Percentiles rank a stretch among this genome's conserved stretches.
phyloP scores from a whole-genome alignment of 176 grass and related monocot species.

The Zizania latifolia region DNA sequence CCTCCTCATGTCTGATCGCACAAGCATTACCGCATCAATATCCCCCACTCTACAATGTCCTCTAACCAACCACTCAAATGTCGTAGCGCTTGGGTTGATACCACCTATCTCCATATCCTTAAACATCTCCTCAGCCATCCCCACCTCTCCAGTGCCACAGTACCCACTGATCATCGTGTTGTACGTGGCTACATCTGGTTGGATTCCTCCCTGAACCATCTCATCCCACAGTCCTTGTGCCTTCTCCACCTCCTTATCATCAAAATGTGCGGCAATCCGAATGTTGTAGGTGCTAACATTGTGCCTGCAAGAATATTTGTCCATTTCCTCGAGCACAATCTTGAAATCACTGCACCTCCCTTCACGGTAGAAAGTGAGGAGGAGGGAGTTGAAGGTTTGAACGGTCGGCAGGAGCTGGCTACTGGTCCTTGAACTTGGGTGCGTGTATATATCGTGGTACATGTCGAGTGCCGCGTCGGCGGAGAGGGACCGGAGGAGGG shows the following conservation, averaged over 20 bases:
- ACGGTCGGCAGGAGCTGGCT: constrained; percentile 22
- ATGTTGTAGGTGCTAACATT: constrained; percentile 47
- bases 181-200: constrained; percentile 40
- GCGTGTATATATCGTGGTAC: constrained; percentile 37
- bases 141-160: constrained; percentile 28
- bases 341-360: constrained; percentile 24
- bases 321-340: constrained; percentile 35
- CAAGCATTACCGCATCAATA: constrained; percentile 38
- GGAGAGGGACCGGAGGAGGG: constrained; percentile 24
- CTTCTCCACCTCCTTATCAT: constrained; percentile 15
- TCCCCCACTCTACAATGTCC: constrained; percentile 43
- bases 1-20: constrained; percentile 45
- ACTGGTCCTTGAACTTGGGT: not conserved
- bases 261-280: constrained; percentile 34
- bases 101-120: constrained; percentile 41
- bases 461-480: constrained; percentile 34
- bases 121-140: constrained; percentile 50
- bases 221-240: constrained; percentile 37
- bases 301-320: constrained; percentile 35
- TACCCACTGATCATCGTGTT: constrained; percentile 57
- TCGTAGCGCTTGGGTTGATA: constrained; percentile 40
- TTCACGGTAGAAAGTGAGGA: constrained; percentile 40
- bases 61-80: constrained; percentile 44
- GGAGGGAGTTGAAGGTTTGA: constrained; percentile 46
- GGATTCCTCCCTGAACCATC: constrained; percentile 36